Base-by-base conservation (phyloP, 1,284 basidiomycete species). In the Cutaneotrichosporon arboriforme region DNA sequence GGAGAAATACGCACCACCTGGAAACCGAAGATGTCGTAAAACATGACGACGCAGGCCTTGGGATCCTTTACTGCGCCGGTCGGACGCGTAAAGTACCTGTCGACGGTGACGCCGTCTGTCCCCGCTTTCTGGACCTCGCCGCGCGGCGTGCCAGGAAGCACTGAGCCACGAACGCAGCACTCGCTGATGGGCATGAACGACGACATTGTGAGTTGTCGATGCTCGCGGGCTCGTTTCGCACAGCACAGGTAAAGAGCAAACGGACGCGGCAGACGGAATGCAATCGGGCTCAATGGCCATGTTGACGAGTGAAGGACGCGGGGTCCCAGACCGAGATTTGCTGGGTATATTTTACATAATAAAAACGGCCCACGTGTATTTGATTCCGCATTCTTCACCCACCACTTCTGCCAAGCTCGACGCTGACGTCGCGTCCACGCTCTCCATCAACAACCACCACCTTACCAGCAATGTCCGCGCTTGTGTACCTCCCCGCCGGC, bases 1-100 rank as follows among this genome's bases (percentile, higher is more conserved):
- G 34, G 36, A 38, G 8, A n/a, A 38, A 5, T n/a, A 23, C 48
- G 39, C 15, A 77, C 77, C 18, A 84, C 63, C 0, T 71, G 67
- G 10, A 84, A 74, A 1, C 82, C 83, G 58, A 84, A 85, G 2
- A 75, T 78, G 62, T 87, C 84, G 8, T 81, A 83, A 42, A 84
- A 72, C 12, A 83, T 67, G 14, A 87, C 67, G 33, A 85, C 65
- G 8, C 82, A 81, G 12, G 62, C 57, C 44, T 63, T 71, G 39
- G 49, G 51, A 13, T 61, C 48, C 9, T 40, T 21, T 2, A 58
- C 57, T 10, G 36, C 21, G 2, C 58, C 61, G 8, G 62, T 13
- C 0, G 75, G 73, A 4, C 39, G 60, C 18, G 70, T 60, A 39
- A 66, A 54, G 60, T 76, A 76, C 31, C 67, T 45, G 18, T 44